phyloP scores from a whole-genome alignment of 805 yeast species.

The Candida oleophila region DNA sequence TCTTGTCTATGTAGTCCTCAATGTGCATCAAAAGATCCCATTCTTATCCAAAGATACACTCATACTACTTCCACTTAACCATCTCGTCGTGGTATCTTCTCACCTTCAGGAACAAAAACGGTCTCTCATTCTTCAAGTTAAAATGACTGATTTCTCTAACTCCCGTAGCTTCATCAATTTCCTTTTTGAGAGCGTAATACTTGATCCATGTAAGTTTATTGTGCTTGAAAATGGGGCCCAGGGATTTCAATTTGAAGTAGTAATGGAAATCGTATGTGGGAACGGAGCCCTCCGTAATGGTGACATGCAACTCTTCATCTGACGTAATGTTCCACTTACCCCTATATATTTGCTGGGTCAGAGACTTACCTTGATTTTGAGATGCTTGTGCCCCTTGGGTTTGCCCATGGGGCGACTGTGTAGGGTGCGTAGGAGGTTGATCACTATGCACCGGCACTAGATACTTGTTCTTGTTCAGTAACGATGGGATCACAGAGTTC shows the following conservation, averaged over 20 bases:
- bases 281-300: conserved; percentile 56
- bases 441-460: background rate
- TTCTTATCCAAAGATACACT: no score
- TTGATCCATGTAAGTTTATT: conserved; percentile 71
- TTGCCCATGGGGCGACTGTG: background rate
- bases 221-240: conserved; percentile 59
- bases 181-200: conserved; percentile 56
- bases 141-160: conserved; percentile 50
- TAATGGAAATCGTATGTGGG: conserved; percentile 64
- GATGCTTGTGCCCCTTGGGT: background rate
- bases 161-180: conserved; percentile 42
- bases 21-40: no score
- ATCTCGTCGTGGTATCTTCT: conserved; percentile 27
- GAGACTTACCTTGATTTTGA: background rate
- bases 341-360: conserved; percentile 21
- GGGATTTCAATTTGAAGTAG: conserved; percentile 54
- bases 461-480: conserved; percentile 27
- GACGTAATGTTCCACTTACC: conserved; percentile 61
- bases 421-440: no score
- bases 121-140: conserved; percentile 67
- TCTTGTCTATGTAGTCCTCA: no score
- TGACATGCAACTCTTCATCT: conserved; percentile 50
- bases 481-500: conserved; percentile 54
- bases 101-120: conserved; percentile 75
- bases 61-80: no score